Evolutionary conservation across 2,329 filamentous ascomycete species (phyloP).

Genomic region (Bertia moriformis): DNA sequence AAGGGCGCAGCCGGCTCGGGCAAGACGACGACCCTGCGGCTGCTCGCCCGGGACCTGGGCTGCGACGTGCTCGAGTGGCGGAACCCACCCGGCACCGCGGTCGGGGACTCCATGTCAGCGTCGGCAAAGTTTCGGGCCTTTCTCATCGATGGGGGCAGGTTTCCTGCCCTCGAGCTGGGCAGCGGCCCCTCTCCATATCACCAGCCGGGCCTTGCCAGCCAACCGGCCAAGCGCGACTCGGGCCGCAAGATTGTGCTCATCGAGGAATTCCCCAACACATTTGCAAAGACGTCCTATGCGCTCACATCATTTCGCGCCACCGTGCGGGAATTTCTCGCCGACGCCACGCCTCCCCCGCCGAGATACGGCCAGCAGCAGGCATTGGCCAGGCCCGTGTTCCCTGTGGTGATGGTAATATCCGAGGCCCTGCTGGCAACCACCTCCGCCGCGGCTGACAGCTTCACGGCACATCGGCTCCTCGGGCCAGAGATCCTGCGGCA

Average conservation of each 20-base stretch:
- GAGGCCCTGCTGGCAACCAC: constrained; percentile 78
- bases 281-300: constrained; percentile 48
- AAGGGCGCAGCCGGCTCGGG: constrained; percentile 85
- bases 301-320: constrained; percentile 61
- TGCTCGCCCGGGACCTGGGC: constrained; percentile 62
- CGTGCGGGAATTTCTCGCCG: constrained; percentile 60
- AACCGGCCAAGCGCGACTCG: constrained; percentile 8
- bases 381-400: constrained; percentile 35
- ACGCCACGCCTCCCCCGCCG: constrained; percentile 43
- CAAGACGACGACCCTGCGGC: constrained; percentile 73
- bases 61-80: constrained; percentile 79
- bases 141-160: constrained; percentile 65
- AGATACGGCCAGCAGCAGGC: constrained; percentile 22
- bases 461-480: constrained; percentile 83
- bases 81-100: constrained; percentile 55
- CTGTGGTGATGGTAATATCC: constrained; percentile 79
- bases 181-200: constrained; percentile 11
- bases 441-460: constrained; percentile 73
- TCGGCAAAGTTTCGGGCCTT: constrained; percentile 86
- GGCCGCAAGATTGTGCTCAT: constrained; percentile 51
- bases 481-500: constrained; percentile 77
- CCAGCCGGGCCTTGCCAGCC: constrained; percentile 10
- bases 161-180: constrained; percentile 48
- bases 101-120: constrained; percentile 47
- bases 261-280: constrained; percentile 71